Conservation (phyloP, 2,329 filamentous ascomycete species). For the Fusarium fujikuroi region DNA sequence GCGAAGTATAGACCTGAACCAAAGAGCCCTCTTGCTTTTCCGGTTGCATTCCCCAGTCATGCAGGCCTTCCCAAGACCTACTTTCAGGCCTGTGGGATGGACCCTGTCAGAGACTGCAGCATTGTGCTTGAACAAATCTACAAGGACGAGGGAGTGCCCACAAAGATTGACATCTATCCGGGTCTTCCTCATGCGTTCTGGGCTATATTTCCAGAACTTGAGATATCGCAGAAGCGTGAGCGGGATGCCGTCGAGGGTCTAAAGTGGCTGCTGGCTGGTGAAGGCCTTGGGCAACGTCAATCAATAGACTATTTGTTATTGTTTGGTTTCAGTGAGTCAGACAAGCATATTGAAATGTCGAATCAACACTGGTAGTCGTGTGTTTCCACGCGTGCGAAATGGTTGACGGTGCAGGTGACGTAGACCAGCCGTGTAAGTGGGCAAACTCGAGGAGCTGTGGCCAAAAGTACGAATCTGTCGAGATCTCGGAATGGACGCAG, state of each 20-base stretch:
- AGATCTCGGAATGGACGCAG: not conserved
- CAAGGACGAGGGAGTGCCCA: conserved; percentile 43
- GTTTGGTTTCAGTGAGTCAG: not conserved
- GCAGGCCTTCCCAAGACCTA: conserved; percentile 46
- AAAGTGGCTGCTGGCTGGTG: conserved; percentile 36
- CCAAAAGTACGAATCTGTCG: not conserved
- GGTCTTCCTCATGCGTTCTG: conserved; percentile 48
- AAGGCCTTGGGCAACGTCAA: not conserved
- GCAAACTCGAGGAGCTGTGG: not conserved
- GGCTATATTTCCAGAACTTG: conserved; percentile 39
- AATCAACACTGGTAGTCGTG: not conserved
- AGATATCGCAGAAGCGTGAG: conserved; percentile 36
- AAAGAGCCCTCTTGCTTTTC: conserved; percentile 41
- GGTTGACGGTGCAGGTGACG: conserved; percentile 24
- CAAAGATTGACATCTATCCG: conserved; percentile 45
- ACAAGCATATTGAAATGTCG: too few species aligned
- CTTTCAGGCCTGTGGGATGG: conserved; percentile 47
- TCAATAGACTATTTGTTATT: not conserved
- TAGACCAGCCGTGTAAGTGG: conserved; percentile 34
- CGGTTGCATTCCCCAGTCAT: conserved; percentile 36
- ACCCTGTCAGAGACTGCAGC: conserved; percentile 45
- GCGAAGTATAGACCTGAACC: conserved; percentile 42
- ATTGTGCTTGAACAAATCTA: conserved; percentile 47
- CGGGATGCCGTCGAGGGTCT: conserved; percentile 38
- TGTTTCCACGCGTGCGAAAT: not conserved